Base-by-base conservation (phyloP, 495 filamentous ascomycete species). In the Tuber brumale region DNA sequence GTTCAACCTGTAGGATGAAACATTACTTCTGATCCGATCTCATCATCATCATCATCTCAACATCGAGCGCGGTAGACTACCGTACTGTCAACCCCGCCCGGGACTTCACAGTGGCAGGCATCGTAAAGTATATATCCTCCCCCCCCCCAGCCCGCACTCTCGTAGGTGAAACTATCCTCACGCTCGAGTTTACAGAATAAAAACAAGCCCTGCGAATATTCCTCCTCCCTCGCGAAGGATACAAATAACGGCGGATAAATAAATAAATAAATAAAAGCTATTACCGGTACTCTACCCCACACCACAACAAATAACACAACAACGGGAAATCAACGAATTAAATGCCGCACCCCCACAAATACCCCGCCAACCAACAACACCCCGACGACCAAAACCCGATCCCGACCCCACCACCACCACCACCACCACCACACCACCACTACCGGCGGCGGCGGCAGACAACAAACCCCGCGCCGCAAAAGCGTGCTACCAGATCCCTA, bases 401-500 rank as follows among this genome's bases (percentile, higher is more conserved):
- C 27, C 57, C 77, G 39, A 12, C 69, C 23, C 21, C 77, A 39
- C 10, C 46, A 14, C 27, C 76, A 66, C 31, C 45, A n/a, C 19
- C 77, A 39, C 18, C 46, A 14, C 27, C 76, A 66, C 31, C 46
- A 39, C 37, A 4, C 37, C 37, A 4, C 37, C 37, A 39, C 23
- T 70, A 72, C 70, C 35, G 18, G 19, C 42, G n/a, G 35, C 37
- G 18, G 72, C 41, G 41, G 19, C 37, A 39, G 37, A 39, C 37
- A 2, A 4, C n/a, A 31, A 12, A 23, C 70, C 2, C 0, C 45
- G 27, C 57, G 16, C 45, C 71, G 19, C 21, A 23, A 51, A 73
- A 66, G 39, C 77, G 76, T 42, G 75, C 75, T 1, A 18, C 48
- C 31, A 70, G 69, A 51, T 77, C 77, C 39, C 23, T 73, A 19